These are phyloP conservation scores for Leccinum rimulosum DNA, from an alignment of 768 basidiomycete genomes.

Conservation along the genomic window DNA sequence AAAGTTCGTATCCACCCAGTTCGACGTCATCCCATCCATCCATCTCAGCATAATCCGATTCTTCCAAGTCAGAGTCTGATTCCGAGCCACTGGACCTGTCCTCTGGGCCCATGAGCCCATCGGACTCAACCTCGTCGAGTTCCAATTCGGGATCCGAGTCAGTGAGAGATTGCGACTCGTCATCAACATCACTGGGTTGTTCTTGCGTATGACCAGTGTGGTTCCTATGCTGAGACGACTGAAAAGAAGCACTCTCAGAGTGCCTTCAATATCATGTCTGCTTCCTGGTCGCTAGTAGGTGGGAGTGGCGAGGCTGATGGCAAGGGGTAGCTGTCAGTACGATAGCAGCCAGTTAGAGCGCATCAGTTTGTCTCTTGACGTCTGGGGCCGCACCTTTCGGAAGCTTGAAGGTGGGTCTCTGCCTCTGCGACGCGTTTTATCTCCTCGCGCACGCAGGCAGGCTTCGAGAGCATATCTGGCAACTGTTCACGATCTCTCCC, in stretches of 20 bases:
- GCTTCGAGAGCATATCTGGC: conserved; percentile 50
- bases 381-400: conserved; percentile 41
- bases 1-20: too few relatives aligned
- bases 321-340: conserved; percentile 16
- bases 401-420: conserved; percentile 46
- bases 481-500: conserved; percentile 50
- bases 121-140: too few relatives aligned
- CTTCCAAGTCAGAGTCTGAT: too few relatives aligned
- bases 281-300: conserved; percentile 51
- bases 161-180: too few relatives aligned
- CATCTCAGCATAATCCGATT: too few relatives aligned
- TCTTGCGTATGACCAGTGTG: too few relatives aligned
- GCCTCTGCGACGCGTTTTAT: conserved; percentile 50
- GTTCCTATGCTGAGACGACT: too few relatives aligned
- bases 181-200: too few relatives aligned
- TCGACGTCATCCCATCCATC: too few relatives aligned
- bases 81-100: too few relatives aligned
- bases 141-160: too few relatives aligned
- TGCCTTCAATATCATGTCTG: conserved; percentile 47
- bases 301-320: conserved; percentile 11
- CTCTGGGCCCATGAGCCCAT: too few relatives aligned
- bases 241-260: conserved; percentile 57
- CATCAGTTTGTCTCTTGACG: conserved; percentile 56
- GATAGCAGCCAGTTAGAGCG: conserved; percentile 39
- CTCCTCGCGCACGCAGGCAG: conserved; percentile 42